Evolutionary conservation across 73 alveolate species (phyloP).

Genomic region (Tetrahymena elliotti): DNA sequence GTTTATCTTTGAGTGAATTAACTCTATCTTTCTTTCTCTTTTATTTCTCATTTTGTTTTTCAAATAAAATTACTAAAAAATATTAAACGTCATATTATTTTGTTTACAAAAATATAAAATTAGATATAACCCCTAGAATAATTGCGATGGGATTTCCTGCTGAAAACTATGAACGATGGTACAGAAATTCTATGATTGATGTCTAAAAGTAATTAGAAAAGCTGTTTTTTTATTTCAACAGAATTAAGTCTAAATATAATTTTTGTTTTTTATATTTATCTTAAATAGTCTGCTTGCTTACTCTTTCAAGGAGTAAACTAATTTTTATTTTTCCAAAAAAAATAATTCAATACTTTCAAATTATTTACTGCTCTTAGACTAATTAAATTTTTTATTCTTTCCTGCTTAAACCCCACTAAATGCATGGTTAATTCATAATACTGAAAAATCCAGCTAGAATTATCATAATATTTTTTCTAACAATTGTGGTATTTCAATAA

Average conservation of each 20-base stretch:
- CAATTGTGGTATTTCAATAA: no score
- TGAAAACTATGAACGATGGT: constrained; percentile 68
- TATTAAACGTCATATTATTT: no score
- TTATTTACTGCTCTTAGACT: background rate
- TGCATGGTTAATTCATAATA: no score
- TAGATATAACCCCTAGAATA: constrained; percentile 75
- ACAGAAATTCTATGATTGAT: constrained; percentile 88
- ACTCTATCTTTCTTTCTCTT: background rate
- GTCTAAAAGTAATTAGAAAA: constrained; percentile 36
- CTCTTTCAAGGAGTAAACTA: background rate
- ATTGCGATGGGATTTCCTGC: constrained; percentile 99
- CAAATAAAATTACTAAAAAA: no score
- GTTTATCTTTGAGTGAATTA: no score
- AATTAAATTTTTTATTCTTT: background rate
- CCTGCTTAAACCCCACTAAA: no score
- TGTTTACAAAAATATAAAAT: background rate
- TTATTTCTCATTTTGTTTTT: background rate
- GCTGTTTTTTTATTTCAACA: background rate
- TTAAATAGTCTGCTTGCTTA: background rate
- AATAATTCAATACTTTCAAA: background rate
- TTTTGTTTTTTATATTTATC: background rate
- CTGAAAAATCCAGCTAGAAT: no score
- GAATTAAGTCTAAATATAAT: background rate
- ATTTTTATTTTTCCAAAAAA: background rate
- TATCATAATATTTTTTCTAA: no score